A percentile compares a stretch with the other conserved stretches of the same genome.
phyloP scores from a whole-genome alignment of 805 yeast species.

The Candida morakotiae region DNA sequence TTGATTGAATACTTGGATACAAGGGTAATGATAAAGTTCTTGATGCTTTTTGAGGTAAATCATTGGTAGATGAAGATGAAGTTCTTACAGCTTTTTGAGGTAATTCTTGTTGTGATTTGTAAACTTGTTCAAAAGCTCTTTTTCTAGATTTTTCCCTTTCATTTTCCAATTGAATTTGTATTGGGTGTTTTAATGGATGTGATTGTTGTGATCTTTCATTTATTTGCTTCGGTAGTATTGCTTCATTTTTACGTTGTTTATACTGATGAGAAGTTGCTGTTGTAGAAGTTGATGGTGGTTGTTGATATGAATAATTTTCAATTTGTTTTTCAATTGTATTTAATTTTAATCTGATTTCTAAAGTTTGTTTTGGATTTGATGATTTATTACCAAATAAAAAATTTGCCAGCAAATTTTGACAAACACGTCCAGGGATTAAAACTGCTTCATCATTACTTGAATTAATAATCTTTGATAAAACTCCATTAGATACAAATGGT shows the following conservation, averaged over 20 bases:
- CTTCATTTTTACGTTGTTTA: too few relatives aligned
- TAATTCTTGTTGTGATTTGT: slow-evolving; percentile 3
- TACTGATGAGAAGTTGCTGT: too few relatives aligned
- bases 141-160: slow-evolving; percentile 3
- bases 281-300: too few relatives aligned
- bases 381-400: slow-evolving; percentile 34
- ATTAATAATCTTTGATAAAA: slow-evolving; percentile 27
- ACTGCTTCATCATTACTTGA: slow-evolving; percentile 17
- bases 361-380: slow-evolving; percentile 44
- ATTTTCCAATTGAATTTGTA: background rate
- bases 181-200: slow-evolving; percentile 2
- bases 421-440: slow-evolving; percentile 50
- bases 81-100: slow-evolving; percentile 41
- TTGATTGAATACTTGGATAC: slow-evolving; percentile 35
- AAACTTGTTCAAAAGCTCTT: slow-evolving; percentile 2
- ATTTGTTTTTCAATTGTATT: slow-evolving; percentile 28
- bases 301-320: slow-evolving; percentile 9
- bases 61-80: slow-evolving; percentile 19
- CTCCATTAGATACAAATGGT: slow-evolving; percentile 43
- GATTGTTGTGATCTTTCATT: background rate
- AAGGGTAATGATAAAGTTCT: slow-evolving; percentile 42
- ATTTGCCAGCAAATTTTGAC: slow-evolving; percentile 52
- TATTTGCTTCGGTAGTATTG: slow-evolving; percentile 13
- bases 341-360: slow-evolving; percentile 54
- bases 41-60: slow-evolving; percentile 33